Conservation (phyloP, 345 rosid genomes). For the Aethionema arabicum region DNA sequence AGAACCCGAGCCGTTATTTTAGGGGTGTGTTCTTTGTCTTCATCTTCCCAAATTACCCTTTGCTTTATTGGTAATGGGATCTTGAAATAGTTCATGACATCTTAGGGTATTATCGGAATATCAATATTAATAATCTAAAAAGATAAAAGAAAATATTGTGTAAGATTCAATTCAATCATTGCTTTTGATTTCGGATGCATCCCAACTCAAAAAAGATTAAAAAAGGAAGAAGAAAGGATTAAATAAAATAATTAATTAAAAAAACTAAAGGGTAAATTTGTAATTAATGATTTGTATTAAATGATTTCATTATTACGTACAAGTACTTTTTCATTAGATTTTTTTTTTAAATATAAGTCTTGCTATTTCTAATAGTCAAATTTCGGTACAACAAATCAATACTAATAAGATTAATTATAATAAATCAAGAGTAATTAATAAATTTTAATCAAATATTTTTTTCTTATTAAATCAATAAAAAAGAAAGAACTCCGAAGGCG, state of each 20-base stretch:
- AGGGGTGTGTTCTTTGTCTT: constrained; percentile 32
- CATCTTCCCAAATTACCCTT: constrained; percentile 8
- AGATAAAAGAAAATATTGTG: neutral
- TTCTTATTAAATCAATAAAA: neutral
- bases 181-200: constrained; percentile 9
- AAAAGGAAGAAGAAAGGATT: too few species aligned
- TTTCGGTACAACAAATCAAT: too few species aligned
- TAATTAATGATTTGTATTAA: too few species aligned
- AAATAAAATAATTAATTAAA: too few species aligned
- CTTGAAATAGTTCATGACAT: neutral
- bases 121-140: neutral
- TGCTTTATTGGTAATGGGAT: neutral
- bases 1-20: constrained; percentile 29
- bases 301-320: too few species aligned
- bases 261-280: too few species aligned
- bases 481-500: neutral
- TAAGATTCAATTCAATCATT: neutral
- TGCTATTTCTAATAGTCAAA: too few species aligned
- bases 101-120: constrained; percentile 4
- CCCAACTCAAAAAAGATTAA: neutral
- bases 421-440: too few species aligned
- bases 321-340: too few species aligned
- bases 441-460: too few species aligned
- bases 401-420: too few species aligned
- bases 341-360: too few species aligned